Evolutionary conservation across 805 yeast species (phyloP).

Genomic region (Danielozyma ontarioensis): DNA sequence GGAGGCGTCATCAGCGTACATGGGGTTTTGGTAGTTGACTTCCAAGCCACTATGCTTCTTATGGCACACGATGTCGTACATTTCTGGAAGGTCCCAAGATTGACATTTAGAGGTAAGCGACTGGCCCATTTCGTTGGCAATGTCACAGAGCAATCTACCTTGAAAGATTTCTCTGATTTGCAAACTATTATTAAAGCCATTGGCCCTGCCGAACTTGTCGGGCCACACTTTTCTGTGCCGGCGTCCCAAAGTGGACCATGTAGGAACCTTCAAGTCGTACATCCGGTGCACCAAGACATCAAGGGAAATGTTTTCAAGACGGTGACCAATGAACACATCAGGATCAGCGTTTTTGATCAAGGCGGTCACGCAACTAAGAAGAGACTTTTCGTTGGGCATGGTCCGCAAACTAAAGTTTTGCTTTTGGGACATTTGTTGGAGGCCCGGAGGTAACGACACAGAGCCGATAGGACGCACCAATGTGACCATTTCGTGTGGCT

Average conservation of each 20-base stretch:
- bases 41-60: constrained; percentile 60
- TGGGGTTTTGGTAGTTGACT: constrained; percentile 64
- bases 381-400: constrained; percentile 68
- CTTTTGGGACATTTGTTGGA: constrained; percentile 55
- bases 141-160: constrained; percentile 87
- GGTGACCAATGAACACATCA: constrained; percentile 85
- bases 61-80: constrained; percentile 77
- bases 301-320: constrained; percentile 70
- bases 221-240: constrained; percentile 76
- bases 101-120: constrained; percentile 88
- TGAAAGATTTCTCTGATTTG: constrained; percentile 66
- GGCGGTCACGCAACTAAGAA: constrained; percentile 72
- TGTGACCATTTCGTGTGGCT: constrained; percentile 62
- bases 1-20: constrained; percentile 60
- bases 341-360: constrained; percentile 75
- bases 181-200: constrained; percentile 44
- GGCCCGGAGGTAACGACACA: constrained; percentile 68
- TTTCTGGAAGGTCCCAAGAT: constrained; percentile 89
- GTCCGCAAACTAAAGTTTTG: constrained; percentile 47
- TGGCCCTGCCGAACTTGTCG: constrained; percentile 55
- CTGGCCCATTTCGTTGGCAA: constrained; percentile 92
- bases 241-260: constrained; percentile 84
- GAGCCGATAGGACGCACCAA: constrained; percentile 75
- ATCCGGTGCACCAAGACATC: constrained; percentile 80
- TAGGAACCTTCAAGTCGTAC: constrained; percentile 64